phyloP scores from a whole-genome alignment of 768 basidiomycete genomes.

The Calocybe cyanea region DNA sequence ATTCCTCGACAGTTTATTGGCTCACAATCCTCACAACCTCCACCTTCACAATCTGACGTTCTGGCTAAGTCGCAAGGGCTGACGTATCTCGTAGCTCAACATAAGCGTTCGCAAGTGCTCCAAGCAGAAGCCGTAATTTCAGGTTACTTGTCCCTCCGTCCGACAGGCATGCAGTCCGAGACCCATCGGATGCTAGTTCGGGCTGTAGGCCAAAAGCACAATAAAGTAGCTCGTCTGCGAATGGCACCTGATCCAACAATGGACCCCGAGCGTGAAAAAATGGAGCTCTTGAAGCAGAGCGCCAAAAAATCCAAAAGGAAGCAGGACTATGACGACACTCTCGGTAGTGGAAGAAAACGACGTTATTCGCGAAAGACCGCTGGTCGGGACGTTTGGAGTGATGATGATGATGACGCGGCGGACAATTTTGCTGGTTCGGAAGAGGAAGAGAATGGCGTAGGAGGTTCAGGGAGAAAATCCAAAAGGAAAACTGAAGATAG shows the following conservation, averaged over 20 bases:
- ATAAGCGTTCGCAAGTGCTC: conserved; percentile 80
- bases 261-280: conserved; percentile 73
- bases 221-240: conserved; percentile 71
- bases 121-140: conserved; percentile 83
- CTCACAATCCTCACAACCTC: conserved; percentile 37
- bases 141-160: conserved; percentile 79
- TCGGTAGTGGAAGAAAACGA: conserved; percentile 46
- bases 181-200: conserved; percentile 87
- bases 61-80: conserved; percentile 63
- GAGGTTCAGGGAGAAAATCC: conserved; percentile 33
- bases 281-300: conserved; percentile 61
- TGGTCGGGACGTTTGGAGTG: conserved; percentile 49
- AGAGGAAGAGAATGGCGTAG: conserved; percentile 43
- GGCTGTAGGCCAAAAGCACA: conserved; percentile 82
- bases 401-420: conserved; percentile 60
- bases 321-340: conserved; percentile 45
- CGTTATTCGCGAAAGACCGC: conserved; percentile 37
- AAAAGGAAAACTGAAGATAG: conserved; percentile 51
- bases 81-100: conserved; percentile 88
- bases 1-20: conserved; percentile 53
- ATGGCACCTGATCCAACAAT: conserved; percentile 75
- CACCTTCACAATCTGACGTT: conserved; percentile 29
- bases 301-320: conserved; percentile 63
- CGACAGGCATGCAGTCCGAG: conserved; percentile 87
- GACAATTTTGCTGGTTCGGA: conserved; percentile 51